Evolutionary conservation across 2,329 filamentous ascomycete species (phyloP), one percentile per base, ranked within the genome.

Genomic region (Aspergillaceae sp.): DNA sequence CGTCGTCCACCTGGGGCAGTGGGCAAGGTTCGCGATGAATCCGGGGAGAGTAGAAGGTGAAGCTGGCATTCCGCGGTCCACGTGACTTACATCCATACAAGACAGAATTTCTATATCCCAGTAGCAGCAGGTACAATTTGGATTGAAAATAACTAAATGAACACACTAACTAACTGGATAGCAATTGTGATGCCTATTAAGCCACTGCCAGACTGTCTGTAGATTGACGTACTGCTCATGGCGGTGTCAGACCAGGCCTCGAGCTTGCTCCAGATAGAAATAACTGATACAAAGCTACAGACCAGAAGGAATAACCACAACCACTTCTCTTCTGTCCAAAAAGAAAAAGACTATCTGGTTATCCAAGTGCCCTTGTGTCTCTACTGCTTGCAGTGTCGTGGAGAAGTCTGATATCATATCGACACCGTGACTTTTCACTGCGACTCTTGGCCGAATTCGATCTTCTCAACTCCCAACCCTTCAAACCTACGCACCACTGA

Each of bases 361-460:
- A 3, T 3, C 7, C n/a, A 34, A 34, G 7, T 34, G 2, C n/a
- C 33, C 9, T 34, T 34, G 19, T 19, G 19, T 2, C 19, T 19
- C 19, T 19, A 19, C 19, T 19, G 19, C 19, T 2, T 19, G 19
- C 19, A 19, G 19, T 19, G 19, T 19, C 19, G 19, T 19, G 19
- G 19, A 19, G 19, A 19, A 19, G 19, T 32, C 30, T 36, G 36
- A 38, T 38, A 38, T 38, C 36, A 38, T 28, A 7, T 19, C 19
- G 19, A 19, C 11, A 38, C 27, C 11, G 36, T 19, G 45, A 46
- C 26, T 46, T 43, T 37, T 32, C 41, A 47, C 42, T 47, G 43
- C 41, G 46, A 40, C 42, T 26, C 19, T 38, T 38, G 11, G 36
- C 36, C 9, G 36, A 38, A 38, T 38, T 38, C 36, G 8, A 44